Percentiles rank a stretch among this genome's conserved stretches.
phyloP scores from a whole-genome alignment of 345 rosid genomes.

The Mercurialis annua region DNA sequence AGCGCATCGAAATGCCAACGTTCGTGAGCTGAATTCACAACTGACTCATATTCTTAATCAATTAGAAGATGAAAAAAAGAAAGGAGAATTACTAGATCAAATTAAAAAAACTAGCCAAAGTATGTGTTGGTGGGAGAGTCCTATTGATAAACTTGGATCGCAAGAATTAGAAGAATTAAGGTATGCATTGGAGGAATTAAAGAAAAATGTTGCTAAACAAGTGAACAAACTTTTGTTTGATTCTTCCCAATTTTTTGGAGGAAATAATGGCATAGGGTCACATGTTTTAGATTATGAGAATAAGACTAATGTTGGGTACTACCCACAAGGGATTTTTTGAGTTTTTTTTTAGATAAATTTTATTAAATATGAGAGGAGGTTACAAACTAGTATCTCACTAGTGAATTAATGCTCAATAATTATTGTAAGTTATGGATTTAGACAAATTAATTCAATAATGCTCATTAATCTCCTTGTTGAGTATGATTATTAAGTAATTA shows the following conservation, averaged over 20 bases:
- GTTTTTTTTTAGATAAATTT: neutral
- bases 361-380: neutral
- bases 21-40: constrained; percentile 13
- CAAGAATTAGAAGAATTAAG: constrained; percentile 11
- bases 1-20: constrained; percentile 21
- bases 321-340: constrained; percentile 17
- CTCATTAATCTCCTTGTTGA: too few species aligned
- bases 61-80: constrained; percentile 12
- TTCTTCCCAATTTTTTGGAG: constrained; percentile 10
- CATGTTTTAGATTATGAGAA: neutral
- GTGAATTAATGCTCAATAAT: neutral
- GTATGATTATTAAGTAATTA: too few species aligned
- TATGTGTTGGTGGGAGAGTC: constrained; percentile 25
- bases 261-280: constrained; percentile 4
- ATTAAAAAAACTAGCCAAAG: constrained; percentile 3
- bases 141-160: constrained; percentile 13
- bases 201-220: constrained; percentile 12
- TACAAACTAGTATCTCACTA: constrained; percentile 18
- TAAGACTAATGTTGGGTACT: constrained; percentile 11
- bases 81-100: constrained; percentile 4
- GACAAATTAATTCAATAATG: neutral
- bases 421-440: neutral
- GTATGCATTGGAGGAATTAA: constrained; percentile 15
- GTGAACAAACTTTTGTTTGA: constrained; percentile 3
- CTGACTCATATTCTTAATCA: neutral